These are phyloP conservation scores for Megacollybia marginata DNA, from an alignment of 768 basidiomycete species.

Conservation along the genomic window DNA sequence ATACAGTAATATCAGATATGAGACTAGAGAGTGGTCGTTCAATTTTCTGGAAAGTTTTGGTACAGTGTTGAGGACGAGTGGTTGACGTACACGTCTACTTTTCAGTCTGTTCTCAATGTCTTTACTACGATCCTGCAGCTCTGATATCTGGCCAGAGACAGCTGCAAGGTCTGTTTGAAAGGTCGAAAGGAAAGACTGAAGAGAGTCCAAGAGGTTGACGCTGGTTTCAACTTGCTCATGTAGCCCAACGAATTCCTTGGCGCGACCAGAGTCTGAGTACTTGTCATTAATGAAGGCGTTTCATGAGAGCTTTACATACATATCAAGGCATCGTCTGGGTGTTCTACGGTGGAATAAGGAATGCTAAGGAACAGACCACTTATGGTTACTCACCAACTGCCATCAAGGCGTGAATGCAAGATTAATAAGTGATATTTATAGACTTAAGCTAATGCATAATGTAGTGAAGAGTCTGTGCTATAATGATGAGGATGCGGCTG, in stretches of 20 bases:
- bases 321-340: too few species aligned
- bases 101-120: slow-evolving; percentile 85
- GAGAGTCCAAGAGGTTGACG: slow-evolving; percentile 73
- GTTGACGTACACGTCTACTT: slow-evolving; percentile 62
- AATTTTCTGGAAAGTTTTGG: slow-evolving; percentile 52
- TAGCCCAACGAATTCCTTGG: slow-evolving; percentile 75
- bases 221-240: slow-evolving; percentile 95
- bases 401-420: too few species aligned
- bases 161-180: slow-evolving; percentile 92
- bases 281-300: too few species aligned
- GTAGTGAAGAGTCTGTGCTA: slow-evolving; percentile 22
- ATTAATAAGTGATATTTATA: too few species aligned
- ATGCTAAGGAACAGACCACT: too few species aligned
- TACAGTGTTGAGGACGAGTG: not conserved
- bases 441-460: slow-evolving; percentile 24
- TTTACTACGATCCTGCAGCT: slow-evolving; percentile 84
- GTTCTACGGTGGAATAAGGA: too few species aligned
- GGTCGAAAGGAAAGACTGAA: slow-evolving; percentile 88
- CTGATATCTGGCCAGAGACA: slow-evolving; percentile 94
- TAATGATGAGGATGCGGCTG: slow-evolving; percentile 5
- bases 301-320: too few species aligned
- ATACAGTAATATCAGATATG: slow-evolving; percentile 72
- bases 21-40: slow-evolving; percentile 82
- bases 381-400: too few species aligned
- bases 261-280: slow-evolving; percentile 13